These are phyloP conservation scores for Candida sanyaensis DNA, from an alignment of 1,139 yeast genomes.

Conservation along the genomic window DNA sequence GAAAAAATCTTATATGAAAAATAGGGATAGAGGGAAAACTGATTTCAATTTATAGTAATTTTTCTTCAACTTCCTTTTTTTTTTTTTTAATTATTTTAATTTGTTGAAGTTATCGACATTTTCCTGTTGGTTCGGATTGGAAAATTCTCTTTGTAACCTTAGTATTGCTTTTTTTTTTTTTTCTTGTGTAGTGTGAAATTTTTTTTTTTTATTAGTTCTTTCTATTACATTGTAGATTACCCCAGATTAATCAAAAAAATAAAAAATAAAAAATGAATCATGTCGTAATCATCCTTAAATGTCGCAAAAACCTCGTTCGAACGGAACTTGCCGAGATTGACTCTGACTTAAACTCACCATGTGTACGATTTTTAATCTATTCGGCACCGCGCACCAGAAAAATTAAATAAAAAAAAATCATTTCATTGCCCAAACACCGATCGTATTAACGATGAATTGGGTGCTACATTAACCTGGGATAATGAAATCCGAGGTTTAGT, in stretches of 20 bases:
- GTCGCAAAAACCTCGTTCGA: neutral
- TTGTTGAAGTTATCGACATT: slow-evolving; percentile 1
- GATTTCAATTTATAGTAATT: slow-evolving; percentile 5
- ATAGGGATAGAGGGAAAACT: slow-evolving; percentile 1
- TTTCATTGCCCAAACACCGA: neutral
- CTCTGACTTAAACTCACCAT: neutral
- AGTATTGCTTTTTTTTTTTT: neutral
- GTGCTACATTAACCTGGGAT: neutral
- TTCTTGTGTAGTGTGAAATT: slow-evolving; percentile 3
- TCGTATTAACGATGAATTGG: neutral
- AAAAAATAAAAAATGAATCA: slow-evolving; percentile 1
- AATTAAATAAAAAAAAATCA: neutral
- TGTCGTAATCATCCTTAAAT: slow-evolving; percentile 2
- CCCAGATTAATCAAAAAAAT: slow-evolving; percentile 3
- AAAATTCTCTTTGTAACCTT: neutral
- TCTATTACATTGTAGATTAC: neutral
- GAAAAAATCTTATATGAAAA: neutral
- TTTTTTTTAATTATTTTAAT: no score
- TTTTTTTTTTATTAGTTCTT: neutral
- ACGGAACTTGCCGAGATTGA: slow-evolving; percentile 2
- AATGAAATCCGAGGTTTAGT: slow-evolving; percentile 1
- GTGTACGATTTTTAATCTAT: neutral
- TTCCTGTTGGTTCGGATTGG: neutral
- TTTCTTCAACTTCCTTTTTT: neutral
- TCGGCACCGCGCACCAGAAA: neutral